These are phyloP conservation scores for Medicago lupulina DNA, from an alignment of 306 rosid genomes.

Conservation along the genomic window DNA sequence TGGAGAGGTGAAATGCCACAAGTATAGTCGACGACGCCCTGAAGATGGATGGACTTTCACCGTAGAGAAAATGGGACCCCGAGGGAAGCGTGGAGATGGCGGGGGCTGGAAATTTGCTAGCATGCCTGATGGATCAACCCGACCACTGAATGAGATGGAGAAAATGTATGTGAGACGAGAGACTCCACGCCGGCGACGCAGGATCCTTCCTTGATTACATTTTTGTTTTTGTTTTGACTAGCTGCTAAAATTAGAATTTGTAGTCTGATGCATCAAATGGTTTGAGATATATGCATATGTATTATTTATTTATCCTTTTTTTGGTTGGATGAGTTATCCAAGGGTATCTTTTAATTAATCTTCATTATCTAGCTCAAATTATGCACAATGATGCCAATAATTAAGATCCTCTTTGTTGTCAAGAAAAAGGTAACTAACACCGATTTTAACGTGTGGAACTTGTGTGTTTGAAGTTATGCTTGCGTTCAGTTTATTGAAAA, in stretches of 20 bases:
- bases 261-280: neutral
- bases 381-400: slow-evolving; percentile 27
- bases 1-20: slow-evolving; percentile 88
- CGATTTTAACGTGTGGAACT: neutral
- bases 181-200: slow-evolving; percentile 78
- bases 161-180: slow-evolving; percentile 86
- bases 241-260: slow-evolving; percentile 20
- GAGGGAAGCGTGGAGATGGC: slow-evolving; percentile 81
- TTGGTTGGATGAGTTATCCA: slow-evolving; percentile 21
- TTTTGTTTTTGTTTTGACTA: slow-evolving; percentile 16
- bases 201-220: slow-evolving; percentile 73
- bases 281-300: slow-evolving; percentile 1
- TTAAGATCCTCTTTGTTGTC: slow-evolving; percentile 22
- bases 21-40: slow-evolving; percentile 76
- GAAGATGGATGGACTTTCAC: slow-evolving; percentile 81
- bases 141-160: slow-evolving; percentile 86
- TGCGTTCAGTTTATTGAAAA: slow-evolving; percentile 2
- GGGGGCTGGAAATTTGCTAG: slow-evolving; percentile 95
- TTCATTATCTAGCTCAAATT: neutral
- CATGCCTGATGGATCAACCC: slow-evolving; percentile 85
- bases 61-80: slow-evolving; percentile 80
- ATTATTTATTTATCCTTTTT: neutral
- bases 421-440: neutral
- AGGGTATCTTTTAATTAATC: slow-evolving; percentile 15
- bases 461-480: neutral